These are phyloP conservation scores for Platanus orientalis DNA, from an alignment of 164 flowering plant species.

Conservation along the genomic window DNA sequence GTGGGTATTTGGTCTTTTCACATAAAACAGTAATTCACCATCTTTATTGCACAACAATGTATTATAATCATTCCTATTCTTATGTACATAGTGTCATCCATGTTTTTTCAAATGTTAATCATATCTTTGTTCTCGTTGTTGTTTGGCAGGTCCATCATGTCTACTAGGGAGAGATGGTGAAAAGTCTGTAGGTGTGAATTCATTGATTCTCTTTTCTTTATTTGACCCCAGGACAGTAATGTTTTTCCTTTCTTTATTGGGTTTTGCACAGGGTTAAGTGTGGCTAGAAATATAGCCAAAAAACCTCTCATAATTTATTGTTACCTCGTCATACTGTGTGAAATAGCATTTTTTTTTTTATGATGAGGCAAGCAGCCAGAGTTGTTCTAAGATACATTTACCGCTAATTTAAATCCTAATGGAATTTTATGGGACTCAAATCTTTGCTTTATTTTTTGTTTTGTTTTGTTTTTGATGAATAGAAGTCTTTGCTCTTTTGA, in stretches of 20 bases:
- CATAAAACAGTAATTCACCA: too few species aligned
- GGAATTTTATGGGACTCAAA: not conserved
- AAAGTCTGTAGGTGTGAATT: not conserved
- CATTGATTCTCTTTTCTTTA: not conserved
- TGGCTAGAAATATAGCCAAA: conserved; percentile 4
- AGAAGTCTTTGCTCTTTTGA: too few species aligned
- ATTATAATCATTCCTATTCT: too few species aligned
- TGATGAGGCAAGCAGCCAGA: conserved; percentile 22
- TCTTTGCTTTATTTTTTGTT: too few species aligned
- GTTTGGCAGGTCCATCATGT: conserved; percentile 20
- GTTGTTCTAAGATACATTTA: conserved; percentile 4
- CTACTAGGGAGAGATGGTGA: conserved; percentile 21
- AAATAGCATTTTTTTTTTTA: conserved; percentile 20
- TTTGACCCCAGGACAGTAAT: conserved; percentile 1
- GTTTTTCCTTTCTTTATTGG: not conserved
- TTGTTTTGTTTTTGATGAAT: not conserved
- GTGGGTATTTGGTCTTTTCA: too few species aligned
- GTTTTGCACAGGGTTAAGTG: conserved; percentile 16
- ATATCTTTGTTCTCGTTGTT: not conserved
- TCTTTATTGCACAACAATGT: too few species aligned
- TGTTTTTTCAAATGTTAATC: not conserved
- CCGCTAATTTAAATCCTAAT: not conserved
- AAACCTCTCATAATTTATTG: conserved; percentile 19
- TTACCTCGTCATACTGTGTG: conserved; percentile 29
- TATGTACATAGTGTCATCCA: too few species aligned